phyloP scores from a whole-genome alignment of 495 filamentous ascomycete genomes.

The Halenospora varia region DNA sequence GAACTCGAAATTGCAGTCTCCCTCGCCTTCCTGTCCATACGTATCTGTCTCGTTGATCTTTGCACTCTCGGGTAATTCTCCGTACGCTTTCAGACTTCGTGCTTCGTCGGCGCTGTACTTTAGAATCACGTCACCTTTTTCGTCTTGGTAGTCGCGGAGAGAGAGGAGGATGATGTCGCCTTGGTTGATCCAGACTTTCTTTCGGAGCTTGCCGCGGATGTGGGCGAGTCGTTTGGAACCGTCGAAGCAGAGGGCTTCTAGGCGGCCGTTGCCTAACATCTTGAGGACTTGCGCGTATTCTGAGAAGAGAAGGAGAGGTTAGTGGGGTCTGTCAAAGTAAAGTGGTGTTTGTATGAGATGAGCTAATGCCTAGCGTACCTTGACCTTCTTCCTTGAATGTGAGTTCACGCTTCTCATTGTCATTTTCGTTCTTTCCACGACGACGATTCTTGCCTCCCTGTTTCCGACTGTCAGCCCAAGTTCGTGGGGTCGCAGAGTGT shows the following conservation, averaged over 20 bases:
- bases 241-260: constrained; percentile 97
- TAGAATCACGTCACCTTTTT: constrained; percentile 98
- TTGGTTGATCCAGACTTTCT: constrained; percentile 99
- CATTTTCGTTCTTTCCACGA: constrained; percentile 99
- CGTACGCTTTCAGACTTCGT: constrained; percentile 88
- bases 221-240: constrained; percentile 81
- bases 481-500: constrained; percentile 6
- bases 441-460: constrained; percentile 98
- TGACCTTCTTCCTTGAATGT: constrained; percentile 99
- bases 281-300: constrained; percentile 98
- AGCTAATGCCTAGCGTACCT: constrained; percentile 38
- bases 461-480: constrained; percentile 13
- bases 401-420: constrained; percentile 98
- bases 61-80: constrained; percentile 92
- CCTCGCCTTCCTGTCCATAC: constrained; percentile 67
- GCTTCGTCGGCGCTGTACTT: constrained; percentile 99
- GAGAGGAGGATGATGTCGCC: constrained; percentile 97
- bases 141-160: constrained; percentile 96
- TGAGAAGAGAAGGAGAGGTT: constrained; percentile 27
- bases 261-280: constrained; percentile 96
- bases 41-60: constrained; percentile 99
- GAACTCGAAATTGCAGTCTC: constrained; percentile 82
- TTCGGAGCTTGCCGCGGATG: constrained; percentile 92
- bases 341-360: neutral
- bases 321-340: constrained; percentile 7